Conservation (phyloP, 2,329 filamentous ascomycete species). For the Calonectria henricotiae region DNA sequence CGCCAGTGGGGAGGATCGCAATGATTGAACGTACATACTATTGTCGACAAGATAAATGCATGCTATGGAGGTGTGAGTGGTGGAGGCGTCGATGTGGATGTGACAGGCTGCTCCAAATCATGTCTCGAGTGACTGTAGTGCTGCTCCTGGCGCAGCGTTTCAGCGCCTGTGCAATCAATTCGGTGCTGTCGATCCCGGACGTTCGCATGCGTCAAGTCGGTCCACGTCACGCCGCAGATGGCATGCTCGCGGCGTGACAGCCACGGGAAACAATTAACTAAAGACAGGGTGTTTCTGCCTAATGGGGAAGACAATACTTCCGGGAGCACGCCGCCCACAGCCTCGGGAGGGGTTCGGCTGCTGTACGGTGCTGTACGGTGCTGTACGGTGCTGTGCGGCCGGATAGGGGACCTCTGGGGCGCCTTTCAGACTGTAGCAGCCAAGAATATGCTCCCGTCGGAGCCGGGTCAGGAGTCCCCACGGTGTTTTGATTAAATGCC, state of each 20-base stretch:
- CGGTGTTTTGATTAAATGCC: conserved; percentile 37
- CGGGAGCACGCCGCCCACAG: neutral
- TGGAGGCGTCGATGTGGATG: neutral
- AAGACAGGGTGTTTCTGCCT: conserved; percentile 19
- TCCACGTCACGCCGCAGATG: conserved; percentile 33
- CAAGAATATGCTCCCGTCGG: conserved; percentile 15
- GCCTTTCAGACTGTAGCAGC: conserved; percentile 7
- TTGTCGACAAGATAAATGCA: neutral
- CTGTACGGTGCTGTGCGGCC: neutral
- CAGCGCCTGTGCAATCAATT: conserved; percentile 13
- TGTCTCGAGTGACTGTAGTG: conserved; percentile 24
- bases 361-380: neutral
- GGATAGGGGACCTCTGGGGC: conserved; percentile 9
- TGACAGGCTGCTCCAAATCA: neutral
- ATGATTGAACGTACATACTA: conserved; percentile 73
- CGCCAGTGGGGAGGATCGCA: conserved; percentile 71
- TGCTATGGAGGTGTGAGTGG: neutral
- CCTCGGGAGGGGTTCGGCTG: neutral
- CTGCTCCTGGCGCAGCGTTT: conserved; percentile 12
- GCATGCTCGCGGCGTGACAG: neutral
- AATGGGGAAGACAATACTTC: conserved; percentile 13
- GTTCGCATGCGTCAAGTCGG: conserved; percentile 26
- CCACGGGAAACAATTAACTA: conserved; percentile 14
- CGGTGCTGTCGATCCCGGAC: conserved; percentile 27
- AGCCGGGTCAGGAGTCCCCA: conserved; percentile 14